These are phyloP conservation scores for Quercus berberidifolia DNA, from an alignment of 306 rosid species.

Conservation along the genomic window DNA sequence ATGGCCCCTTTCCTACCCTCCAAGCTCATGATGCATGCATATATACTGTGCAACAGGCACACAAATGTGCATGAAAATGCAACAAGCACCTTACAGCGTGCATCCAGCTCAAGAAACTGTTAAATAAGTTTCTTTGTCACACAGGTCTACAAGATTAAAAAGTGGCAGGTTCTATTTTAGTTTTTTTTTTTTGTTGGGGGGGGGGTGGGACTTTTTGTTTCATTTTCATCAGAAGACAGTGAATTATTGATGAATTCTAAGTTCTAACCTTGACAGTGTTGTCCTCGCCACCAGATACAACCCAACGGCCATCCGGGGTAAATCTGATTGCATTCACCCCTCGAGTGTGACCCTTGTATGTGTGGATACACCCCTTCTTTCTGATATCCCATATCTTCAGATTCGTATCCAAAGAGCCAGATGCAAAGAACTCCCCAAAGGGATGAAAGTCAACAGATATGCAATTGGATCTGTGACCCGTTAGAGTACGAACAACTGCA, in stretches of 20 bases:
- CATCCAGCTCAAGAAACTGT: background rate
- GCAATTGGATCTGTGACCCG: constrained; percentile 97
- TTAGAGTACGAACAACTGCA: constrained; percentile 96
- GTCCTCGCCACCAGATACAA: constrained; percentile 99
- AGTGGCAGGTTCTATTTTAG: background rate
- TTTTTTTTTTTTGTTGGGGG: no score
- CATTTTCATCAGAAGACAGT: background rate
- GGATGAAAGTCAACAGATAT: constrained; percentile 97
- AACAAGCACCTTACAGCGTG: background rate
- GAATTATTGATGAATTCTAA: background rate
- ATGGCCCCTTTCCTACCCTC: background rate
- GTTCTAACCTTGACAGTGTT: constrained; percentile 87
- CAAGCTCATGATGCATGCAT: background rate
- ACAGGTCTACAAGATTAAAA: background rate
- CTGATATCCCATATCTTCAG: constrained; percentile 99
- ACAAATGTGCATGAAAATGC: background rate
- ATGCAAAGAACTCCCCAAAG: constrained; percentile 98
- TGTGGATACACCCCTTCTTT: constrained; percentile 98
- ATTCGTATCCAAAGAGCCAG: constrained; percentile 95
- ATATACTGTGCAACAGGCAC: background rate
- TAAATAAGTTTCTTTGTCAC: background rate
- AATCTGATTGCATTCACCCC: constrained; percentile 97
- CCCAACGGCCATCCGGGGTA: constrained; percentile 99
- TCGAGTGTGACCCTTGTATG: constrained; percentile 98
- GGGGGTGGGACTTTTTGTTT: background rate